Evolutionary conservation across 108 stramenopile genomes (phyloP).

Genomic region (Cyclotella baltica): DNA sequence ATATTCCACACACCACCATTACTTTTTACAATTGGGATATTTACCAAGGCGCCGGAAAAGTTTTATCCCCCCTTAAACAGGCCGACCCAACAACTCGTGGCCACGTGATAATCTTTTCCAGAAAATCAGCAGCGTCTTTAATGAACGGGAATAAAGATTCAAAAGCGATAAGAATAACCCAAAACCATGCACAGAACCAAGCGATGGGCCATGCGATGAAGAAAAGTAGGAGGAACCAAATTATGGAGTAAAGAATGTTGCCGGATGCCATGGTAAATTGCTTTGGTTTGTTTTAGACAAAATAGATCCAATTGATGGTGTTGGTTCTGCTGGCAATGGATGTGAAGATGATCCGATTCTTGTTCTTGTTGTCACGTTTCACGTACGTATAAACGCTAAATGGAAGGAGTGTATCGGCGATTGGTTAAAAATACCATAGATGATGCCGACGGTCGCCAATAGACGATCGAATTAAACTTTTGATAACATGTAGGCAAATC

Average conservation of each 20-base stretch:
- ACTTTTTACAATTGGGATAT: too few species aligned
- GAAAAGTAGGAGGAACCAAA: conserved; percentile 59
- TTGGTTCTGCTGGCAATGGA: not conserved
- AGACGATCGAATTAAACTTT: too few species aligned
- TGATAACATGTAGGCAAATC: too few species aligned
- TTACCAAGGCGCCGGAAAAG: conserved; percentile 53
- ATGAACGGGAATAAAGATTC: conserved; percentile 53
- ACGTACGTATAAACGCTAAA: too few species aligned
- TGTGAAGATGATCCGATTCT: too few species aligned
- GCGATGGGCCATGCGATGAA: conserved; percentile 59
- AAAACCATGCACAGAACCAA: conserved; percentile 57
- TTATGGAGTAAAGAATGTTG: conserved; percentile 37
- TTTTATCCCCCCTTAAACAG: conserved; percentile 36
- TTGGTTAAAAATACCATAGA: too few species aligned
- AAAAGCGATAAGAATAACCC: conserved; percentile 50
- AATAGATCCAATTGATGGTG: not conserved
- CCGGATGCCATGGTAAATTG: conserved; percentile 11
- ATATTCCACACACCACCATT: too few species aligned
- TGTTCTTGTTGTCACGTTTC: too few species aligned
- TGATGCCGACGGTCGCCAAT: too few species aligned
- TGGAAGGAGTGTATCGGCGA: too few species aligned
- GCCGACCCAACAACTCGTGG: conserved; percentile 48
- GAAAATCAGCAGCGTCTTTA: conserved; percentile 44
- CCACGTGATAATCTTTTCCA: conserved; percentile 58
- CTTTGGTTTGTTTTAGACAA: too few species aligned